A percentile compares a stretch with the other conserved stretches of the same genome.
Evolutionary conservation across 2,329 filamentous ascomycete genomes (phyloP).

Genomic region (Aureobasidium namibiae): DNA sequence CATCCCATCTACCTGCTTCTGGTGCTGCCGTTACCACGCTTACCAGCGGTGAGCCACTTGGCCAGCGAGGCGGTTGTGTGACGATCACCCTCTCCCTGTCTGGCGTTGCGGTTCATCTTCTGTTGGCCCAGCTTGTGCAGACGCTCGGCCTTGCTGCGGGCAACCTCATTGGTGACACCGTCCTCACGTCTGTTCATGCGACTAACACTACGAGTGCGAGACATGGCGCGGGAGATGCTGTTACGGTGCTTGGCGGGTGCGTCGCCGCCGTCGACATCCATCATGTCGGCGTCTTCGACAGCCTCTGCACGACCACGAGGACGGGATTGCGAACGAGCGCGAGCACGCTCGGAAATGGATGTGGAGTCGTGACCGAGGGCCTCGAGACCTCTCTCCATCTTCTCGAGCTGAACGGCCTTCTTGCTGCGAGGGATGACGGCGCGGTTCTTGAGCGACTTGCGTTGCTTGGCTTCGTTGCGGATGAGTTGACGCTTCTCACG

Average conservation of each 20-base stretch:
- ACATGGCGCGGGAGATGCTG: constrained; percentile 54
- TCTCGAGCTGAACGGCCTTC: constrained; percentile 71
- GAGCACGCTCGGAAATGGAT: constrained; percentile 60
- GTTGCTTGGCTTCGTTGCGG: constrained; percentile 88
- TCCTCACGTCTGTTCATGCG: constrained; percentile 63
- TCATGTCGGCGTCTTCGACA: constrained; percentile 58
- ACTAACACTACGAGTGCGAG: constrained; percentile 57
- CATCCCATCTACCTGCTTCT: constrained; percentile 36
- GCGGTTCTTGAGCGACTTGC: constrained; percentile 94
- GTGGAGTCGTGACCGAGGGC: constrained; percentile 77
- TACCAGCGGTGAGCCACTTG: constrained; percentile 90
- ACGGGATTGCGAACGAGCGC: constrained; percentile 61
- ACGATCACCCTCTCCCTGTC: constrained; percentile 93
- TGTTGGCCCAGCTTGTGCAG: constrained; percentile 86
- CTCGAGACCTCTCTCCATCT: constrained; percentile 81
- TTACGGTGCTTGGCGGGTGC: constrained; percentile 22
- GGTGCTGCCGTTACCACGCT: constrained; percentile 90
- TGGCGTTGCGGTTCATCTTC: constrained; percentile 97
- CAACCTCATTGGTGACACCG: constrained; percentile 61
- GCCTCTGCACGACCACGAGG: constrained; percentile 40
- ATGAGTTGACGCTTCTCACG: constrained; percentile 89
- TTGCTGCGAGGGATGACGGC: constrained; percentile 81
- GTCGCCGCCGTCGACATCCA: constrained; percentile 52
- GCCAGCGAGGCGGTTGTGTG: constrained; percentile 72
- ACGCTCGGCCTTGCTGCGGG: constrained; percentile 72